Percentiles rank a stretch among this genome's conserved stretches.
Conservation (phyloP, 352 stramenopile species). For the Aphanomyces euteiches region DNA sequence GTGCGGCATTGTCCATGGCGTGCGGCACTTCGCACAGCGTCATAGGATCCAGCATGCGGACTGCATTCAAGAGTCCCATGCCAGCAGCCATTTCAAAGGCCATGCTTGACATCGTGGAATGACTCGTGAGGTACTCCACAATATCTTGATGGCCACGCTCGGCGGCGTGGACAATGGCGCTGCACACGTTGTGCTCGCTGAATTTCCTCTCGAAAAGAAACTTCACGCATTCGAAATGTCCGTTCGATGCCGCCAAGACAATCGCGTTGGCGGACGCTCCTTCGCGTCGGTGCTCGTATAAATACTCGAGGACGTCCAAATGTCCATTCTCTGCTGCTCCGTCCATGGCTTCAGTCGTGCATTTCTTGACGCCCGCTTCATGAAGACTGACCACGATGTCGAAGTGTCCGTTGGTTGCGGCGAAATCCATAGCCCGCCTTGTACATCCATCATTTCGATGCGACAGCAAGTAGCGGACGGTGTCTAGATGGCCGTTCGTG, state of each 20-base stretch:
- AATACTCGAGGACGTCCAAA: not conserved
- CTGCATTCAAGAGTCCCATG: too few relatives aligned
- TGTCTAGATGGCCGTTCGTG: slow-evolving; percentile 4
- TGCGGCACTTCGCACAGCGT: too few relatives aligned
- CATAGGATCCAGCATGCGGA: too few relatives aligned
- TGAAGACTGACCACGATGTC: slow-evolving; percentile 12
- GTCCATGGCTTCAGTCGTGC: not conserved
- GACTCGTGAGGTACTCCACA: not conserved
- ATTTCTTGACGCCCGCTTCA: not conserved
- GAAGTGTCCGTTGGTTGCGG: not conserved
- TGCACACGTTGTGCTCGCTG: not conserved
- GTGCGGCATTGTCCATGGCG: not conserved
- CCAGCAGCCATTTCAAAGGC: too few relatives aligned
- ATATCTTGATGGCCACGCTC: not conserved
- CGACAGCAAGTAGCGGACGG: not conserved
- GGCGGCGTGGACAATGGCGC: not conserved
- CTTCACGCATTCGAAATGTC: slow-evolving; percentile 2
- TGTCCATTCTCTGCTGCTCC: slow-evolving; percentile 18
- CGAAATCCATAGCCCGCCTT: not conserved
- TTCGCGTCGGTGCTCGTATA: slow-evolving; percentile 12
- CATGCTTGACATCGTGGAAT: too few relatives aligned
- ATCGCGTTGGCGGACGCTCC: slow-evolving; percentile 6
- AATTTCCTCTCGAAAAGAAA: not conserved
- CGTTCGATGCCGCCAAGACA: slow-evolving; percentile 1
- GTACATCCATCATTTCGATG: not conserved